These are phyloP conservation scores for Barnettozyma californica DNA, from an alignment of 805 yeast species.

Conservation along the genomic window DNA sequence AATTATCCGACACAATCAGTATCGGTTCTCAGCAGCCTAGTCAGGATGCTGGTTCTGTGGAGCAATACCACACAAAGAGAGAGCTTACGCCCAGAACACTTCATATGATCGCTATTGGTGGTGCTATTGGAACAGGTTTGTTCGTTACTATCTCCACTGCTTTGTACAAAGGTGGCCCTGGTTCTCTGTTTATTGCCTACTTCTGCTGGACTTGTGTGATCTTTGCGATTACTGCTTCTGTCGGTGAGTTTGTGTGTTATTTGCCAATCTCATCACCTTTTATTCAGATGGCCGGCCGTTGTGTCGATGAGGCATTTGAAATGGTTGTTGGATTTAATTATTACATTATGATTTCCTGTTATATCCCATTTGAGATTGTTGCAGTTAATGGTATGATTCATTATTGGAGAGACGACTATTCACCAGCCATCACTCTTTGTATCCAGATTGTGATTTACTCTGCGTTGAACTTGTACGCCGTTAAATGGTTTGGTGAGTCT, in stretches of 20 bases:
- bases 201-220: slow-evolving; percentile 61
- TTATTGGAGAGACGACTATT: slow-evolving; percentile 70
- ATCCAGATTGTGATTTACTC: slow-evolving; percentile 60
- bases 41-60: slow-evolving; percentile 10
- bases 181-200: slow-evolving; percentile 55
- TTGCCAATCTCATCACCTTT: slow-evolving; percentile 72
- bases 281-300: slow-evolving; percentile 64
- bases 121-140: slow-evolving; percentile 57
- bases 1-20: slow-evolving; percentile 2
- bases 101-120: slow-evolving; percentile 12
- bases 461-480: slow-evolving; percentile 64
- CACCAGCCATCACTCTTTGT: slow-evolving; percentile 62
- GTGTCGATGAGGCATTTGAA: slow-evolving; percentile 67
- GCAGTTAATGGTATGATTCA: slow-evolving; percentile 72
- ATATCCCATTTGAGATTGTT: slow-evolving; percentile 74
- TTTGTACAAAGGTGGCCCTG: slow-evolving; percentile 62
- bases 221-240: slow-evolving; percentile 54
- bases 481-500: slow-evolving; percentile 67
- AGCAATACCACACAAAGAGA: slow-evolving; percentile 9
- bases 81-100: slow-evolving; percentile 8
- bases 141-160: slow-evolving; percentile 49
- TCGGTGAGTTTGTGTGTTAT: slow-evolving; percentile 72
- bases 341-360: slow-evolving; percentile 62
- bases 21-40: neutral
- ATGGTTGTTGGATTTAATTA: slow-evolving; percentile 71